Conservation (phyloP, 345 rosid genomes). For the Barbarea vulgaris region DNA sequence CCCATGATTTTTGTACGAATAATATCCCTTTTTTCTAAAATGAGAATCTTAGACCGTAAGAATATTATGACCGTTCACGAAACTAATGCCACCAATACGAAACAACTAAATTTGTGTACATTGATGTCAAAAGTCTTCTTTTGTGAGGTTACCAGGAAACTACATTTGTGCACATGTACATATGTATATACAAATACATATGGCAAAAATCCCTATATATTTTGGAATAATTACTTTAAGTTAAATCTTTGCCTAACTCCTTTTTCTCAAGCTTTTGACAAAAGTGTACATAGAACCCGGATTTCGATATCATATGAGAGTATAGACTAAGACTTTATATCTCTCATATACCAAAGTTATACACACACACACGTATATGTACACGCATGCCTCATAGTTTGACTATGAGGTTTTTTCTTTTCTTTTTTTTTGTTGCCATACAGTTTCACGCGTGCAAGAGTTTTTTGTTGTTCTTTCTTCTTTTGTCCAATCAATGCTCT, state of each 20-base stretch:
- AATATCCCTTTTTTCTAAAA: neutral
- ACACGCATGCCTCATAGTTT: conserved; percentile 26
- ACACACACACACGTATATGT: neutral
- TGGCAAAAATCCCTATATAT: neutral
- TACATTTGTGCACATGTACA: conserved; percentile 25
- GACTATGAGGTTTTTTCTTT: neutral
- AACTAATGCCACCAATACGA: conserved; percentile 17
- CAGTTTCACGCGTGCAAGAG: neutral
- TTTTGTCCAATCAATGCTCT: neutral
- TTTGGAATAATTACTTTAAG: conserved; percentile 14
- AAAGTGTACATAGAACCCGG: conserved; percentile 28
- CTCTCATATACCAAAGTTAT: neutral
- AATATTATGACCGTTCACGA: conserved; percentile 24
- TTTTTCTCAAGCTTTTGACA: conserved; percentile 23
- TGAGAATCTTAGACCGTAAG: conserved; percentile 36
- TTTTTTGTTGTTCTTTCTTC: neutral
- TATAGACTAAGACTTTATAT: neutral
- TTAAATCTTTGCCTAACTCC: conserved; percentile 10
- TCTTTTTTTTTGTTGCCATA: neutral
- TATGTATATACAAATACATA: neutral
- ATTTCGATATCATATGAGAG: conserved; percentile 15
- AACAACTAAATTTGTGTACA: neutral
- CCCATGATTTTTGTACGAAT: conserved; percentile 8
- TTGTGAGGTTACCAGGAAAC: conserved; percentile 24
- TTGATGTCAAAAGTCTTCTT: conserved; percentile 11